Evolutionary conservation across 2,329 filamentous ascomycete genomes (phyloP).

Genomic region (Colletotrichum truncatum): DNA sequence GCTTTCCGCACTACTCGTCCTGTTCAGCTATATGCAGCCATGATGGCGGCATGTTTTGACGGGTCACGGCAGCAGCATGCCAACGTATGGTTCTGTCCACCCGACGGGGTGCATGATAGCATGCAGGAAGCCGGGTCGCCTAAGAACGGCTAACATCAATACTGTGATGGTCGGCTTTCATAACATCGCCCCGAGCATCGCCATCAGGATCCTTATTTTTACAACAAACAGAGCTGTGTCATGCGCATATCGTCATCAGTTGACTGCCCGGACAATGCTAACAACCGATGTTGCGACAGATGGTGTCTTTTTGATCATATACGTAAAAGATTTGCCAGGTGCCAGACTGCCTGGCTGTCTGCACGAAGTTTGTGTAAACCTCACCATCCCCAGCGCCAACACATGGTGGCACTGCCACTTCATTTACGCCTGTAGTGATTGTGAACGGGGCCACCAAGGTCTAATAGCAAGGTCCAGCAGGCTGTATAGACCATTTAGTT

Average conservation of each 20-base stretch:
- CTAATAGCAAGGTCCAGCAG: too few relatives aligned
- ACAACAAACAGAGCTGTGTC: not conserved
- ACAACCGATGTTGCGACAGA: not conserved
- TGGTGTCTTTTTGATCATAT: too few relatives aligned
- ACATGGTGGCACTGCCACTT: not conserved
- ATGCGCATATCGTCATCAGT: not conserved
- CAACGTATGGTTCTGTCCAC: constrained; percentile 6
- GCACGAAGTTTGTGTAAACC: constrained; percentile 6
- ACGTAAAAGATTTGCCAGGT: too few relatives aligned
- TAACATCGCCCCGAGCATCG: constrained; percentile 6
- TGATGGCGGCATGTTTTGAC: not conserved
- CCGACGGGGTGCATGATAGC: constrained; percentile 7
- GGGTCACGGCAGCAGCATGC: not conserved
- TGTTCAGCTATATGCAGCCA: not conserved
- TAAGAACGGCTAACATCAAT: not conserved
- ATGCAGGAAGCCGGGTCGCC: constrained; percentile 23
- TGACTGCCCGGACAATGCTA: not conserved
- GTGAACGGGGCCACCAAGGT: not conserved
- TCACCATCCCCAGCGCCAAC: not conserved
- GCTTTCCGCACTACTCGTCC: not conserved
- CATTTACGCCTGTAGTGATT: not conserved
- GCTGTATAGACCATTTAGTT: too few relatives aligned
- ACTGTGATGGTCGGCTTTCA: constrained; percentile 18
- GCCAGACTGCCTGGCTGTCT: not conserved
- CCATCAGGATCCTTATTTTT: not conserved